These are phyloP conservation scores for Phialophora tarda DNA, from an alignment of 2,329 filamentous ascomycete species.

Conservation along the genomic window DNA sequence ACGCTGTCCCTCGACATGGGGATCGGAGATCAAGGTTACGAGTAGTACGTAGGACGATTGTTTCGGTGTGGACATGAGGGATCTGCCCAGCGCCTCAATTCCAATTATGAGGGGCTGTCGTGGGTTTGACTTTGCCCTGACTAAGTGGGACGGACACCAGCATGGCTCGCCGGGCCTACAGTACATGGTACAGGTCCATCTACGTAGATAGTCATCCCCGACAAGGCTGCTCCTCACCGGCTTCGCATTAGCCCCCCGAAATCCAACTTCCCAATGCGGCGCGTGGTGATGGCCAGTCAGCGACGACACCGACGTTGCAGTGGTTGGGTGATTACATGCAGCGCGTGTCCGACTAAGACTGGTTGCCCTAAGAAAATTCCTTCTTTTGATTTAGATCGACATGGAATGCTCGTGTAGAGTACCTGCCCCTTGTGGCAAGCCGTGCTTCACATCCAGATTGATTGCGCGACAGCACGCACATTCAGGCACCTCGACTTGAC, in stretches of 20 bases:
- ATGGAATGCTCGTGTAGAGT: background rate
- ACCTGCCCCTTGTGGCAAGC: background rate
- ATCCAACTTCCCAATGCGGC: conserved; percentile 14
- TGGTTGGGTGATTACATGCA: background rate
- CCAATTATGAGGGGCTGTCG: background rate
- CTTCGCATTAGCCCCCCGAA: background rate
- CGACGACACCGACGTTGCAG: background rate
- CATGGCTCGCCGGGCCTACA: too few species aligned
- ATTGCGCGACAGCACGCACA: background rate
- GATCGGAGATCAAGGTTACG: background rate
- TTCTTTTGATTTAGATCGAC: background rate
- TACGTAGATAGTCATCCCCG: too few species aligned
- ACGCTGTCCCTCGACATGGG: background rate
- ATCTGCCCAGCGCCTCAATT: conserved; percentile 2
- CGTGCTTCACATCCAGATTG: background rate
- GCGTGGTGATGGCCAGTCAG: background rate
- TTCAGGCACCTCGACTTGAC: background rate
- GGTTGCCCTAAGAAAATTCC: background rate
- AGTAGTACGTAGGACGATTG: background rate
- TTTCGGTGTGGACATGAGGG: background rate
- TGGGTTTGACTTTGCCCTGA: background rate
- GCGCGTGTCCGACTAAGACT: background rate
- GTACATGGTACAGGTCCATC: too few species aligned
- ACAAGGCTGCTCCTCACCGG: background rate
- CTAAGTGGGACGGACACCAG: conserved; percentile 3